A percentile compares a stretch with the other conserved stretches of the same genome.
These are phyloP conservation scores for Thraustochytrium striatum DNA, from an alignment of 352 stramenopile genomes.

Conservation along the genomic window DNA sequence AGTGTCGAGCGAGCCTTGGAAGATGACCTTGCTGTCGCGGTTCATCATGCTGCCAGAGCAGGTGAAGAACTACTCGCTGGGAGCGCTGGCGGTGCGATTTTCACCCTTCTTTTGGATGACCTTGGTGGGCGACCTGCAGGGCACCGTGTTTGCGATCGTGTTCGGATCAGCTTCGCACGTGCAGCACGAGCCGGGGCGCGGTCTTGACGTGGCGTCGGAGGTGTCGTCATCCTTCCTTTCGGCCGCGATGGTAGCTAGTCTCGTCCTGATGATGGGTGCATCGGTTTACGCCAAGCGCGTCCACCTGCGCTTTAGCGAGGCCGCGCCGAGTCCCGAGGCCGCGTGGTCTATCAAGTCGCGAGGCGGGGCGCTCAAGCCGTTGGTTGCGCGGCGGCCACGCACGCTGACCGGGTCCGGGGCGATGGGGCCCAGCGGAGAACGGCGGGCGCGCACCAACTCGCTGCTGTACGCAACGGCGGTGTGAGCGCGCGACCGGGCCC, in stretches of 20 bases:
- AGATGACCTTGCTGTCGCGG: conserved; percentile 2
- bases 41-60: conserved; percentile 33
- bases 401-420: too few species aligned
- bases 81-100: not conserved
- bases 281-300: not conserved
- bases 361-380: too few species aligned
- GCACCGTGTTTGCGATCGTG: conserved; percentile 2
- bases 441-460: too few species aligned
- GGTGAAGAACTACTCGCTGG: conserved; percentile 17
- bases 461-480: too few species aligned
- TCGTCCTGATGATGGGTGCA: not conserved
- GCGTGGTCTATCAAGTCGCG: too few species aligned
- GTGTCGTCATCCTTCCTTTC: not conserved
- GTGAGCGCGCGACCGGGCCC: too few species aligned
- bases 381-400: too few species aligned
- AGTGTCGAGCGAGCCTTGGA: not conserved
- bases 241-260: not conserved
- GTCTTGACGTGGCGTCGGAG: not conserved
- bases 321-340: too few species aligned
- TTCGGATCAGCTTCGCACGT: not conserved
- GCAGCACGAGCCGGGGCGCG: not conserved
- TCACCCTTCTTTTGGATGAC: conserved; percentile 33
- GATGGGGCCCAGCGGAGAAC: too few species aligned
- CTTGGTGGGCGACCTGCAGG: not conserved
- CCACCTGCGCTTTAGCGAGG: not conserved